Evolutionary conservation across 176 grass and related monocot genomes (phyloP).

Genomic region (Elaeis guineensis): DNA sequence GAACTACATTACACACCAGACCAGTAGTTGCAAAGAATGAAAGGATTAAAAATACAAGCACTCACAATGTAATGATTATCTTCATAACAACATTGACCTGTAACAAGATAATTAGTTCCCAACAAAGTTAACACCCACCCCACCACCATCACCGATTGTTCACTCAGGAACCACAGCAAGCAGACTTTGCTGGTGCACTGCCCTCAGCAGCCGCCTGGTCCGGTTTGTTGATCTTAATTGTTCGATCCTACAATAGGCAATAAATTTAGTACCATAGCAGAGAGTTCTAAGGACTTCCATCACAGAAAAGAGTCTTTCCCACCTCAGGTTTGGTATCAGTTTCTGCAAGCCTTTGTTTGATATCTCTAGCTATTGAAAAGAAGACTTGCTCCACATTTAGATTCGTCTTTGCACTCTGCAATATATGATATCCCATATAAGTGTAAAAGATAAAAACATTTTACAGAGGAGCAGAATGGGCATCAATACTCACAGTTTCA

Average conservation of each 20-base stretch:
- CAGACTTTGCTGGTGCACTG: conserved; percentile 16
- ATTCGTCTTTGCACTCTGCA: conserved; percentile 48
- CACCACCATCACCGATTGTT: background rate
- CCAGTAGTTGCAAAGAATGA: conserved; percentile 1
- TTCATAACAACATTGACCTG: conserved; percentile 7
- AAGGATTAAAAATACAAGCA: conserved; percentile 26
- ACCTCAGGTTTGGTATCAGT: conserved; percentile 44
- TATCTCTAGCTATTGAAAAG: conserved; percentile 45
- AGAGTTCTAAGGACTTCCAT: background rate
- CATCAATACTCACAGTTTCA: conserved; percentile 31
- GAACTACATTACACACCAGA: conserved; percentile 5
- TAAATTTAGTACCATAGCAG: background rate
- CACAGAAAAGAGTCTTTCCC: background rate
- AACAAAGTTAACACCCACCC: conserved; percentile 2
- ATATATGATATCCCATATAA: background rate
- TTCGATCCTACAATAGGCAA: conserved; percentile 22
- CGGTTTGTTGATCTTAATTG: conserved; percentile 43
- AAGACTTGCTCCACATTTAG: conserved; percentile 53
- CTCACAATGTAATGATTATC: conserved; percentile 18
- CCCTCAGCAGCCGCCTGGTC: conserved; percentile 22
- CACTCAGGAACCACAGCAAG: conserved; percentile 35
- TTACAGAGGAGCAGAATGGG: background rate
- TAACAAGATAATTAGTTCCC: conserved; percentile 8
- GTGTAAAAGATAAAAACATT: background rate
- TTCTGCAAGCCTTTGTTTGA: conserved; percentile 40